Evolutionary conservation across 1,284 basidiomycete species (phyloP).

Genomic region (Melampsora larici-populina): DNA sequence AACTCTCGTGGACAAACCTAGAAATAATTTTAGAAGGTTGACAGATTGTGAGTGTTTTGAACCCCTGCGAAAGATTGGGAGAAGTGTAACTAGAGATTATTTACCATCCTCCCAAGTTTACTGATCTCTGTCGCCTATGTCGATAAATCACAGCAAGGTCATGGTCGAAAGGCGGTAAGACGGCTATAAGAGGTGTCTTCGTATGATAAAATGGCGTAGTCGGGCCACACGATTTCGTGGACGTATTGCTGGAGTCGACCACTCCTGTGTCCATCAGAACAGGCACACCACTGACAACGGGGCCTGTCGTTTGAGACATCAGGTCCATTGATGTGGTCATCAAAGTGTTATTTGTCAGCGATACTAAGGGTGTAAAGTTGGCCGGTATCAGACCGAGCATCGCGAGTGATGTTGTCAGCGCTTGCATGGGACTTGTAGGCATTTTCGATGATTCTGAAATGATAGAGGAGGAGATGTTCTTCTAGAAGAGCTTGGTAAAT

Average conservation of each 20-base stretch:
- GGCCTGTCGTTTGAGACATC: neutral
- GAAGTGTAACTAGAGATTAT: conserved; percentile 37
- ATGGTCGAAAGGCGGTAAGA: conserved; percentile 60
- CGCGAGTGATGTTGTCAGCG: neutral
- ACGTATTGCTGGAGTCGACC: no score
- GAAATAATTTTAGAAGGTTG: neutral
- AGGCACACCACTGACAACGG: neutral
- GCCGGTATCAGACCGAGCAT: neutral
- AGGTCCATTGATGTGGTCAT: neutral
- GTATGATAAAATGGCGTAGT: neutral
- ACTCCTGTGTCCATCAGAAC: no score
- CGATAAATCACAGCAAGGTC: conserved; percentile 60
- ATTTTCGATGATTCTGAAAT: no score
- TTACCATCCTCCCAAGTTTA: conserved; percentile 67
- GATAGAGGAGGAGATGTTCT: no score
- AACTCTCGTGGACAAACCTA: conserved; percentile 73
- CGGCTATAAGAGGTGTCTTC: neutral
- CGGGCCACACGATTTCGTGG: neutral
- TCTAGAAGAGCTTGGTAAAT: no score
- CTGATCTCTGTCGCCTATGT: conserved; percentile 65
- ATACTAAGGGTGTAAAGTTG: neutral
- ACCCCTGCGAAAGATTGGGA: conserved; percentile 5
- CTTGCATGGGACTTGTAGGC: no score
- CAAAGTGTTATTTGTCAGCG: neutral
- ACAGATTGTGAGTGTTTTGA: neutral